Evolutionary conservation across 176 grass and related monocot genomes (phyloP).

Genomic region (Carex scoparia): DNA sequence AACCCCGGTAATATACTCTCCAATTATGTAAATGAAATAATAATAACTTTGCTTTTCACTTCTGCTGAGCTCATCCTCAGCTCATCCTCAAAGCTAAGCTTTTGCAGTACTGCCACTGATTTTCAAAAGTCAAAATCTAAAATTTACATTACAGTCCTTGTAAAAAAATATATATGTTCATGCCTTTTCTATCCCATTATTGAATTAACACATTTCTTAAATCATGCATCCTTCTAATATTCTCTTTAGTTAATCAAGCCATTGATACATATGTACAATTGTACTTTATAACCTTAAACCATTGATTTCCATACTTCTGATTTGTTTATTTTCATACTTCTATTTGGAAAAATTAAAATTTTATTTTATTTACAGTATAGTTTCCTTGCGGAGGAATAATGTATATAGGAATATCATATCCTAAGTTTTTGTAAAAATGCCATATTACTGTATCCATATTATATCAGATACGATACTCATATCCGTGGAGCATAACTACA

Average conservation of each 20-base stretch:
- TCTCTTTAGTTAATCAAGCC: background rate
- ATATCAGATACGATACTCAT: background rate
- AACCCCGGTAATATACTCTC: too few relatives aligned
- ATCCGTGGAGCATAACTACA: background rate
- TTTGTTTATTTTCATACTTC: background rate
- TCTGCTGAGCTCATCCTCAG: too few relatives aligned
- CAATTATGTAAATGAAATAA: too few relatives aligned
- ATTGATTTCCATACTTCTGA: background rate
- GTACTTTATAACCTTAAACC: background rate
- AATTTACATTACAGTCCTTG: too few relatives aligned
- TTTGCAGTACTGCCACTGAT: too few relatives aligned
- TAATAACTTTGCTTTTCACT: too few relatives aligned
- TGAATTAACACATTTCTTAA: background rate
- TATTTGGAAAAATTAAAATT: background rate
- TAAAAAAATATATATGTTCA: too few relatives aligned
- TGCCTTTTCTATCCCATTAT: too few relatives aligned
- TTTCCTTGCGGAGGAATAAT: background rate
- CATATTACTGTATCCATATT: background rate
- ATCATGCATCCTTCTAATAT: background rate
- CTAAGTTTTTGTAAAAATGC: background rate
- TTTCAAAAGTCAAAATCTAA: too few relatives aligned
- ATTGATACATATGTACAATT: background rate
- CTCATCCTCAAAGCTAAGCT: too few relatives aligned
- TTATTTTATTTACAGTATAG: background rate
- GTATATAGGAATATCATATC: background rate